Evolutionary conservation across 2,329 filamentous ascomycete species (phyloP), one percentile per base, ranked within the genome.

Genomic region (Juglanconis sp.): DNA sequence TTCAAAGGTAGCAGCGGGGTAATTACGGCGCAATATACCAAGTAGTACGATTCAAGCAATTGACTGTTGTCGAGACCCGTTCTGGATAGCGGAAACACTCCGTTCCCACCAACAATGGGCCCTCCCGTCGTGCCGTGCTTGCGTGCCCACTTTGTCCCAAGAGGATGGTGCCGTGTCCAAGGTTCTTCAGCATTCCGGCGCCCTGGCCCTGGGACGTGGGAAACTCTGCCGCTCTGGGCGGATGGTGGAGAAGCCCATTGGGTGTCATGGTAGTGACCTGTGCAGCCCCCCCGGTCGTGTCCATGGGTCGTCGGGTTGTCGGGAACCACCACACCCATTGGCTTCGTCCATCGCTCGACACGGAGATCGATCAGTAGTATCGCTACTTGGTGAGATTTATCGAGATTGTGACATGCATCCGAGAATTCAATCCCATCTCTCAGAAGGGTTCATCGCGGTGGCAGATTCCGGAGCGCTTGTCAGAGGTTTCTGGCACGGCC

Each of bases 111-210:
- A 8, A 34, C 7, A 4, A 35, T 13, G 30, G 31, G 3, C 15
- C 48, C 32, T 35, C 31, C 48, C 32, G 31, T 34, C 48, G 32
- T 13, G 13, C 48, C 31, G 48, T 36, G 36, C 15, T 34, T n/a
- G 30, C 13, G 8, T 11, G 40, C 30, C 40, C 40, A 24, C 24
- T 15, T 47, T n/a, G 53, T 30, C 53, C 53, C 42, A 55, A 38
- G 53, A 30, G 42, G n/a, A 35, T n/a, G 53, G 42, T 36, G 32
- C 42, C 42, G 32, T 34, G 3, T 40, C 31, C 52, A 54, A 54
- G 42, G 44, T 56, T 56, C 53, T 48, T 48, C 44, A 48, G 15
- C 53, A 48, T 46, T 56, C 31, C 32, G 53, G 44, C 8, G n/a
- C 53, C 44, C 44, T 48, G 40, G 44, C 15, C 53, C 15, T n/a